These are phyloP conservation scores for Aspergillus cristatus DNA, from an alignment of 495 filamentous ascomycete genomes.

Conservation along the genomic window DNA sequence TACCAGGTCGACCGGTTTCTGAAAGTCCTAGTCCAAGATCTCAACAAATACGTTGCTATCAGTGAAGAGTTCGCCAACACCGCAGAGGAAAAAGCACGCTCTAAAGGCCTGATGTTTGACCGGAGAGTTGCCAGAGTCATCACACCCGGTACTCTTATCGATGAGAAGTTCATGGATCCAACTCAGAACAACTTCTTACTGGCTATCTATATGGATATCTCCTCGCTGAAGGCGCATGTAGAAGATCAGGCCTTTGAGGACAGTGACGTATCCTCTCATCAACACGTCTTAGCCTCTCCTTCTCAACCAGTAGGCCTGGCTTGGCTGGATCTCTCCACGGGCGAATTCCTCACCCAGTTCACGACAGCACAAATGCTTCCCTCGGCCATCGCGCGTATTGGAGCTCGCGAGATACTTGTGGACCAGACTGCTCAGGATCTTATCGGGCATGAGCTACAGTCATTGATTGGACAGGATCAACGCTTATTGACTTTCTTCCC, in stretches of 20 bases:
- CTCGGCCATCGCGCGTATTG: constrained; percentile 71
- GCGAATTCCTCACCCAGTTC: constrained; percentile 82
- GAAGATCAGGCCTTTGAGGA: constrained; percentile 2
- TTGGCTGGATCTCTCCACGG: constrained; percentile 93
- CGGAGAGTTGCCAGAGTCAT: constrained; percentile 77
- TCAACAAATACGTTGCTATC: constrained; percentile 84
- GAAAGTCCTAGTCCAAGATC: constrained; percentile 84
- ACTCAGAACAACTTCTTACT: constrained; percentile 88
- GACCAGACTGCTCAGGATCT: constrained; percentile 49
- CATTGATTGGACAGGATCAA: constrained; percentile 33
- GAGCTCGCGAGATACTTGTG: constrained; percentile 76
- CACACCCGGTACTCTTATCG: constrained; percentile 90
- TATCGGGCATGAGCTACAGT: constrained; percentile 32
- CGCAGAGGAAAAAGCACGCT: constrained; percentile 53
- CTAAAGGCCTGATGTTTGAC: constrained; percentile 71
- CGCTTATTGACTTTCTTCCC: constrained; percentile 36
- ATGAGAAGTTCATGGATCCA: constrained; percentile 93
- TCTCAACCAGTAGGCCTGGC: constrained; percentile 62
- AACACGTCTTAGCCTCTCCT: constrained; percentile 29
- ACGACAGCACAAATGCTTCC: constrained; percentile 62
- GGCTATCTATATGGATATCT: constrained; percentile 50
- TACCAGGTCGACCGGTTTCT: constrained; percentile 86
- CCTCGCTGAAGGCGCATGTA: constrained; percentile 12
- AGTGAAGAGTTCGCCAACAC: constrained; percentile 81
- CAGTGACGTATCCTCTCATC: constrained; percentile 12